Base-by-base conservation (phyloP, 352 stramenopile genomes). In the Phytopythium vexans region DNA sequence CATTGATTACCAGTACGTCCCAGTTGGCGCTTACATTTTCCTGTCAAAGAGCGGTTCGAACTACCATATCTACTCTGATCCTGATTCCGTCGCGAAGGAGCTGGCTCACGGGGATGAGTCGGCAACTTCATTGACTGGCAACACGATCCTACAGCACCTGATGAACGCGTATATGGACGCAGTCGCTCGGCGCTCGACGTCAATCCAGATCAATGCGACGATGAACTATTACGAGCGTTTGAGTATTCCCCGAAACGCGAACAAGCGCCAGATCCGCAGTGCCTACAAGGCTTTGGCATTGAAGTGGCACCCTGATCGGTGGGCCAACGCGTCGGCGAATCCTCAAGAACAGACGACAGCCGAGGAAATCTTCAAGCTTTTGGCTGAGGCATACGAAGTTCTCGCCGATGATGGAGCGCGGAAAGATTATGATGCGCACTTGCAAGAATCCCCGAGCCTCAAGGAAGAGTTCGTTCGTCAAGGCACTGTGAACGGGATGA, bases 151-250 rank as follows among this genome's bases (percentile, higher is more conserved):
- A 27, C 86, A 94, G 60, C 86, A 95, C 40, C 54, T 92, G 10
- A 90, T 95, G 83, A 87, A 68, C 27, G 78, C 81, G n/a, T 95
- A 95, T 39, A 71, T 94, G 0, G 68, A 76, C 40, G 70, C 77
- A 0, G 63, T 95, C 21, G 77, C 80, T 0, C 82, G 81, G 21
- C 83, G 83, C 6, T 91, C 80, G 34, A 88, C 67, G 34, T 88
- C 78, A 11, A 89, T 92, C 48, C 75, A 90, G 49, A 85, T 93
- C 47, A 91, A 89, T 35, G 81, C 73, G 11, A 77, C 66, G 3
- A 93, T 95, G 86, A 82, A 92, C 62, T 89, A 82, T 32, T 95
- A 95, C 54, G 83, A 93, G 39, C 79, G 86, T 15, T 64, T 95
- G n/a, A 66, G 72, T n/a, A 55, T 94, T 6, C 56, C 77, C 10